Evolutionary conservation across 495 filamentous ascomycete genomes (phyloP).

Genomic region (Tuber melanosporum): DNA sequence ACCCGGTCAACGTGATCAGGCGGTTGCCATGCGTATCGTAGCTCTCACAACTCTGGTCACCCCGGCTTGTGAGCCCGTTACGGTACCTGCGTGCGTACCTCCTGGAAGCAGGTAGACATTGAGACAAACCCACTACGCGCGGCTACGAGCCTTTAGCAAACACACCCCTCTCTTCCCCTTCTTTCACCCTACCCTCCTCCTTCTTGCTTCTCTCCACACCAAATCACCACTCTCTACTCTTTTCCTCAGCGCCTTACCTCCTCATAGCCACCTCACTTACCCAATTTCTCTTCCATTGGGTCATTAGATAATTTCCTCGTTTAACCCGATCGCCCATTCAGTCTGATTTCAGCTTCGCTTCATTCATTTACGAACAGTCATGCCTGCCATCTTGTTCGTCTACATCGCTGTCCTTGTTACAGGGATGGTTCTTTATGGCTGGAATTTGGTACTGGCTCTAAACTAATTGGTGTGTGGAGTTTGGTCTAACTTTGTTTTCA

Average conservation of each 20-base stretch:
- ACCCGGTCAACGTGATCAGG: neutral
- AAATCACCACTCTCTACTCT: neutral
- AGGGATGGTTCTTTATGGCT: constrained; percentile 76
- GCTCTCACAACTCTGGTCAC: neutral
- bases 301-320: neutral
- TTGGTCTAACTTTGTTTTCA: constrained; percentile 11
- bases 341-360: neutral
- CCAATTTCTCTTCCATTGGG: constrained; percentile 1
- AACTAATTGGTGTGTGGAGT: neutral
- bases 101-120: neutral
- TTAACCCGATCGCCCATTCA: neutral
- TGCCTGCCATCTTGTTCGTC: constrained; percentile 2
- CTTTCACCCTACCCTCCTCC: constrained; percentile 1
- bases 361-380: neutral
- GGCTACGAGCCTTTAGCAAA: neutral
- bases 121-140: neutral
- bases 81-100: neutral
- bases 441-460: constrained; percentile 63
- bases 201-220: neutral
- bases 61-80: neutral
- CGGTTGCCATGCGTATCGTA: neutral
- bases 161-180: neutral
- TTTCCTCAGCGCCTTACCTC: neutral
- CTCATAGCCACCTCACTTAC: neutral
- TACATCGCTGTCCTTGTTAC: constrained; percentile 18